Evolutionary conservation across 2,329 filamentous ascomycete genomes (phyloP).

Genomic region (Immersiporthe knoxdaviesiana): DNA sequence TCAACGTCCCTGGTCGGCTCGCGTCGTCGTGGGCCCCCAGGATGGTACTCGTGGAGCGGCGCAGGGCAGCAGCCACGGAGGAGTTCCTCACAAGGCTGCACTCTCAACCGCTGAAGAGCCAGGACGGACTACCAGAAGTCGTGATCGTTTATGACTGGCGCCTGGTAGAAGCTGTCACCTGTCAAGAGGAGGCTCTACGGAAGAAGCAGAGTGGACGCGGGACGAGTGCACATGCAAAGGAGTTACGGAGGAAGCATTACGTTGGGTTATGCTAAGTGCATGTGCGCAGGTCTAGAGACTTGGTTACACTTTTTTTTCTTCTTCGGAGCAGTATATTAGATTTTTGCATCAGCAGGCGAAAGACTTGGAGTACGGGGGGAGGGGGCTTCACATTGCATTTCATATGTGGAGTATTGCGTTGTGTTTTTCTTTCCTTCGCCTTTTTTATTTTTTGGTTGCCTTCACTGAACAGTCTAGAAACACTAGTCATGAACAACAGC

Average conservation of each 20-base stretch:
- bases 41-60: conserved; percentile 41
- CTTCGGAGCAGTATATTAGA: neutral
- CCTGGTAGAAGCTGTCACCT: conserved; percentile 38
- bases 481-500: neutral
- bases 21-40: conserved; percentile 30
- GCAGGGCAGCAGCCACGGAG: conserved; percentile 35
- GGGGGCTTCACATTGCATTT: neutral
- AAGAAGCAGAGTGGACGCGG: conserved; percentile 32
- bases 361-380: neutral
- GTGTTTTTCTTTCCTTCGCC: conserved; percentile 13
- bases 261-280: conserved; percentile 31
- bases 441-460: neutral
- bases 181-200: conserved; percentile 34
- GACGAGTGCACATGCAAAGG: conserved; percentile 25
- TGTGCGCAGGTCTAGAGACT: neutral
- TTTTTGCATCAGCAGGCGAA: neutral
- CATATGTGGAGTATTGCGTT: conserved; percentile 11
- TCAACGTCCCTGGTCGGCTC: neutral
- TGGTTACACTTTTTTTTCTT: neutral
- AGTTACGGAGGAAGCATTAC: conserved; percentile 35
- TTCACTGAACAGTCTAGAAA: neutral
- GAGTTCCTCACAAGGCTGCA: conserved; percentile 38
- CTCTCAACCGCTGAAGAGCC: conserved; percentile 31
- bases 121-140: conserved; percentile 36
- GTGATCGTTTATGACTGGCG: conserved; percentile 45